Evolutionary conservation across 1,139 yeast species (phyloP), one percentile per base, ranked within the genome.

Genomic region (Geotrichum cucujoidarum): DNA sequence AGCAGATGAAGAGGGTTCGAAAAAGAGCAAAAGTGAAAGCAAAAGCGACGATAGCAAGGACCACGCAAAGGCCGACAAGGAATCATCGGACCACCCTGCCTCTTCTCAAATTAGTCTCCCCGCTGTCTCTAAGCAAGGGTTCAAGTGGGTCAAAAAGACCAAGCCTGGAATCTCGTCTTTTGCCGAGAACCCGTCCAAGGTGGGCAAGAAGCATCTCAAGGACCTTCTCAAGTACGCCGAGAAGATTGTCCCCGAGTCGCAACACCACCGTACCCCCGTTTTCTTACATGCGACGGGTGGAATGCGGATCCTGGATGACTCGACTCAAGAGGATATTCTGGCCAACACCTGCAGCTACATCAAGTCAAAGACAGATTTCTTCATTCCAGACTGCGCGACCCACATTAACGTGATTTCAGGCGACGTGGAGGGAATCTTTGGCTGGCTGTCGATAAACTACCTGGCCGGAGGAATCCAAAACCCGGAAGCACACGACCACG

Each of bases 251-350:
- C 95, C 95, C 4, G 67, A 69, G 45, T 75, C 79, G 11, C 87
- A 83, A 60, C 83, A 80, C 52, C 61, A 65, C n/a, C 65, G 90
- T 40, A 86, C 95, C 0, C 95, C 95, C 0, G 72, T 86, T 0
- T 85, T 82, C 57, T 65, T 86, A 27, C 88, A 83, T 62, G 85
- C 92, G 0, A 85, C 95, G 0, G 95, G 89, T 0, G 94, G 94
- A 0, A 77, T 85, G 82, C 69, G 95, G 40, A 63, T 80, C n/a
- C 66, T 85, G 43, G 68, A 71, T 3, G 75, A 77, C 37, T 87
- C 80, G 57, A 63, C 62, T 14, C 30, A 45, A 16, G 31, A 27
- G 17, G 37, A 39, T 4, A 72, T 86, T 25, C 64, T 86, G 47
- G 69, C 67, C 6, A 67, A 68, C 38, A 74, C 82, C 1, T 87